These are phyloP conservation scores for Ganoderma lucidum DNA, from an alignment of 1,284 basidiomycete species.

Conservation along the genomic window DNA sequence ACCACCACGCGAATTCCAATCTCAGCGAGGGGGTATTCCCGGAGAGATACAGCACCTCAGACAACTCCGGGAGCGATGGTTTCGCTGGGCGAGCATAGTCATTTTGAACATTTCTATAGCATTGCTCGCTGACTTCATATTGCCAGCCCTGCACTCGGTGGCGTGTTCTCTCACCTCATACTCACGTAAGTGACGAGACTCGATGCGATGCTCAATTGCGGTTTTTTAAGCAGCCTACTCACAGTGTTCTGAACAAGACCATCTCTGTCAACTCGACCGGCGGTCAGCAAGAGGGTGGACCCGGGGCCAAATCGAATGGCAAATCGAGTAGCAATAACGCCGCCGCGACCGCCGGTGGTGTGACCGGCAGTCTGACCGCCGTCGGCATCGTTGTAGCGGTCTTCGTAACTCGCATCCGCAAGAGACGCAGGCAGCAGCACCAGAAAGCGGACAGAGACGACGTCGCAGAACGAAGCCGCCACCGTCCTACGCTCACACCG, in stretches of 20 bases:
- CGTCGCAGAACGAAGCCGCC: not conserved
- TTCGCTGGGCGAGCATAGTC: conserved; percentile 29
- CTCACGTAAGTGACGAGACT: conserved; percentile 27
- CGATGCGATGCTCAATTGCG: not conserved
- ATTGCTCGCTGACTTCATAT: not conserved
- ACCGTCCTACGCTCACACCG: conserved; percentile 20
- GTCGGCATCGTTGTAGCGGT: conserved; percentile 15
- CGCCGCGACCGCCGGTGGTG: conserved; percentile 31
- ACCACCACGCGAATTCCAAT: conserved; percentile 36
- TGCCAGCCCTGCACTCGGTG: conserved; percentile 32
- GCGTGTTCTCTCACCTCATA: conserved; percentile 34
- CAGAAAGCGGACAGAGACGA: conserved; percentile 13
- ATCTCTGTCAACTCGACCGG: conserved; percentile 17
- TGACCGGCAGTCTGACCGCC: conserved; percentile 26
- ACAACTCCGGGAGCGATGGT: conserved; percentile 13
- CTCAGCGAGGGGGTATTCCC: conserved; percentile 32
- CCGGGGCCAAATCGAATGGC: no score
- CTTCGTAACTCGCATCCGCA: conserved; percentile 18
- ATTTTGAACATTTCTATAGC: not conserved
- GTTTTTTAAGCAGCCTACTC: not conserved
- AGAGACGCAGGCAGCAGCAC: conserved; percentile 1
- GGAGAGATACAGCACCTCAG: conserved; percentile 30
- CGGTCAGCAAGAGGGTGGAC: no score
- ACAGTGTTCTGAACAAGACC: conserved; percentile 30
- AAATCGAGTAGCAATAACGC: not conserved